Conservation (phyloP, 1,139 yeast genomes). For the Tardiomyces digboiensis region DNA sequence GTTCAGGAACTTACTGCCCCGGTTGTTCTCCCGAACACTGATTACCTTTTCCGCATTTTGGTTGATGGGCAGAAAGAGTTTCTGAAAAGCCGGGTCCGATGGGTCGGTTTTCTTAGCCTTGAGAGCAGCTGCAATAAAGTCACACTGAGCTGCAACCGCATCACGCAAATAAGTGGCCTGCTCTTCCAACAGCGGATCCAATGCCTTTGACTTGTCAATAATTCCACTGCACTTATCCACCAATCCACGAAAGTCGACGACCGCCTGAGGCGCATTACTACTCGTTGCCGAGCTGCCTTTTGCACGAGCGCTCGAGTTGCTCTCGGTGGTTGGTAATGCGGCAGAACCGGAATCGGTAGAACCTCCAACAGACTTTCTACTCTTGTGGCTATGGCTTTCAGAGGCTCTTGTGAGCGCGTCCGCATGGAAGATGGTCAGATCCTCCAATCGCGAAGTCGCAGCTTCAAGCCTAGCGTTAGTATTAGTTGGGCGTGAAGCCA, state of each 20-base stretch:
- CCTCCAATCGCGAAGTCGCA: slow-evolving; percentile 89
- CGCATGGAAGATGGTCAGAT: slow-evolving; percentile 73
- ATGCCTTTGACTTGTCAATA: slow-evolving; percentile 51
- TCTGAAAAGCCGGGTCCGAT: slow-evolving; percentile 41
- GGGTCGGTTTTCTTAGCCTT: slow-evolving; percentile 56
- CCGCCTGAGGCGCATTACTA: slow-evolving; percentile 13
- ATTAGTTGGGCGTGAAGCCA: too few relatives aligned
- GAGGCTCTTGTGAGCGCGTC: slow-evolving; percentile 21
- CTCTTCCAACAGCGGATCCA: slow-evolving; percentile 57
- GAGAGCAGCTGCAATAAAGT: slow-evolving; percentile 50
- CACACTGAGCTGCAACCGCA: slow-evolving; percentile 53
- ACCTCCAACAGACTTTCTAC: slow-evolving; percentile 4
- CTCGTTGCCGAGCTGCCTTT: slow-evolving; percentile 12
- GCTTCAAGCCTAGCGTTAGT: slow-evolving; percentile 55
- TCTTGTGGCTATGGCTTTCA: slow-evolving; percentile 7
- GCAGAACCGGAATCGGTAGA: slow-evolving; percentile 4
- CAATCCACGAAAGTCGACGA: slow-evolving; percentile 43
- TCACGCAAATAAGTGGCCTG: slow-evolving; percentile 42
- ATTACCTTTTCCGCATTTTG: slow-evolving; percentile 47
- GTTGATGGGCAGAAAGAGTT: slow-evolving; percentile 62
- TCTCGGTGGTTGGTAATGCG: slow-evolving; percentile 6
- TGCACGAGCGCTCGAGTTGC: slow-evolving; percentile 11
- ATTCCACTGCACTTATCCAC: slow-evolving; percentile 42
- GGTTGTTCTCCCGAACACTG: slow-evolving; percentile 59
- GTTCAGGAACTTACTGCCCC: slow-evolving; percentile 53